Evolutionary conservation across 2,329 filamentous ascomycete species (phyloP).

Genomic region (Graphium sp.): DNA sequence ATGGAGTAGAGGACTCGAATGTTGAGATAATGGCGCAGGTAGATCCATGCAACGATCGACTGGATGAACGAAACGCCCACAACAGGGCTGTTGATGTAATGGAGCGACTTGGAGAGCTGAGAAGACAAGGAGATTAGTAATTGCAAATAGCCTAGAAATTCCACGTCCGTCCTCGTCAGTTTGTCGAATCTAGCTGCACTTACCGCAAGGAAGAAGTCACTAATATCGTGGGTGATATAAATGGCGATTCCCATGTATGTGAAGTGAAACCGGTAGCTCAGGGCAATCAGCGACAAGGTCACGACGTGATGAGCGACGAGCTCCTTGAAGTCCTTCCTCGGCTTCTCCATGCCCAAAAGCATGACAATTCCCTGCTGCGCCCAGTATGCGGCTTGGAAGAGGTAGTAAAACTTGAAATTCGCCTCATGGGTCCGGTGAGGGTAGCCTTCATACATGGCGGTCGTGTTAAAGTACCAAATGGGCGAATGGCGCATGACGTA

Average conservation of each 20-base stretch:
- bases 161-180: neutral
- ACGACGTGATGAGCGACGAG: conserved; percentile 84
- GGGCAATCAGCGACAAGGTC: conserved; percentile 63
- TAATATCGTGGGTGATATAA: conserved; percentile 88
- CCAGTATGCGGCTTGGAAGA: conserved; percentile 92
- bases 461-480: conserved; percentile 90
- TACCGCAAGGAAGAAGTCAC: conserved; percentile 89
- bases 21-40: conserved; percentile 77
- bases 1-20: conserved; percentile 60
- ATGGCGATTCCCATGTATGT: conserved; percentile 88
- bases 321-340: conserved; percentile 88
- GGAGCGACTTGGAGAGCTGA: conserved; percentile 77
- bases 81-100: conserved; percentile 68
- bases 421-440: conserved; percentile 70
- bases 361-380: conserved; percentile 84
- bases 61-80: conserved; percentile 72
- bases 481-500: conserved; percentile 86
- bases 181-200: too few species aligned
- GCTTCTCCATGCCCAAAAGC: conserved; percentile 76
- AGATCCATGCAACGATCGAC: conserved; percentile 76
- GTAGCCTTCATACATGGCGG: conserved; percentile 76
- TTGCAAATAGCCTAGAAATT: neutral
- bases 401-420: conserved; percentile 86
- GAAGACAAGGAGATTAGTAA: neutral
- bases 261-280: conserved; percentile 93